Evolutionary conservation across 805 yeast genomes (phyloP), one percentile per base, ranked within the genome.

Genomic region (Candida awuae): DNA sequence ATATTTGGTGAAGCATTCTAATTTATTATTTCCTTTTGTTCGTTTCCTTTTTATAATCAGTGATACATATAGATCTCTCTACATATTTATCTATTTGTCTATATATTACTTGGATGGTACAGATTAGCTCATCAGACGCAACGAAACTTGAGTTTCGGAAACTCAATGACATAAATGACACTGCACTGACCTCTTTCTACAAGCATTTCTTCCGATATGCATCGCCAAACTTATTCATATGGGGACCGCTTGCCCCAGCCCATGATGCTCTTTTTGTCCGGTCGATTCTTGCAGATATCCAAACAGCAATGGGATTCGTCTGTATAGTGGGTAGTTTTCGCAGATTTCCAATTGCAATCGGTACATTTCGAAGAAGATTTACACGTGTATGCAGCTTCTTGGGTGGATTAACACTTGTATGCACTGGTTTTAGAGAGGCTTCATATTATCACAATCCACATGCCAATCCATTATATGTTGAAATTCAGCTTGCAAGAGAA

Each of bases 161-260:
- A 34, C 42, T 56, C 15, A 36, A 39, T 14, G 61, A 56, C 18
- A 48, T 52, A 5, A 38, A 49, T 14, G 62, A 56, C 35, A 27
- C 56, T 14, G 19, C 38, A 19, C 38, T 47, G 21, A 38, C 34
- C 20, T 44, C 44, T 2, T n/a, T 35, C n/a, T 42, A 42, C 32
- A 56, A 57, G 30, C 45, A 43, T 18, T 41, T 42, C 25, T 55
- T 50, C 41, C 42, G 62, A 27, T 58, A 55, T 35, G 46, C 61
- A 9, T 36, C 53, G 4, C 60, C 61, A 15, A 48, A 51, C 20
- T 43, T 59, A 13, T 39, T 50, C 15, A 34, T 59, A 8, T 56
- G 57, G 55, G 63, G 63, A 3, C 61, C 64, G 1, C 39, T 59
- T 21, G 61, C 59, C 8, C 65, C 65, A 2, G 61, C 64, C 6